phyloP scores from a whole-genome alignment of 1,139 yeast species.

The Kodamaea arcana region DNA sequence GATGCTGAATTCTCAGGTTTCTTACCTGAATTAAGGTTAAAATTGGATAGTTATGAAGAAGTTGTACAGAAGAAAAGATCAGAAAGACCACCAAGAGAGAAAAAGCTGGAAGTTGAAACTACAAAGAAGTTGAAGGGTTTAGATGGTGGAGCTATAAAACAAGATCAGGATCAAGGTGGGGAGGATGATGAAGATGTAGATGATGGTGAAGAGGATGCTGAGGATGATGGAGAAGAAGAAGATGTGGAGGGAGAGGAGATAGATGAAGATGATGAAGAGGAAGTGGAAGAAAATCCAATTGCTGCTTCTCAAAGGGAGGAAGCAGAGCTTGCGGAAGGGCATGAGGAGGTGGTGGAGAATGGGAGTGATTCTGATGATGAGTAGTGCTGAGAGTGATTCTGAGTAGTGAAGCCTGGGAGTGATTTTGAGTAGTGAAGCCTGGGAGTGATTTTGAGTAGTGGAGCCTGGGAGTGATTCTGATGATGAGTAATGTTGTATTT shows the following conservation, averaged over 20 bases:
- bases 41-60: slow-evolving; percentile 42
- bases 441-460: slow-evolving; percentile 11
- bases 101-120: not conserved
- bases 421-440: too few species aligned
- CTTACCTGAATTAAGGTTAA: slow-evolving; percentile 50
- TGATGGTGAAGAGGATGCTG: slow-evolving; percentile 21
- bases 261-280: slow-evolving; percentile 16
- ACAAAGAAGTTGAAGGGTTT: slow-evolving; percentile 17
- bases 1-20: slow-evolving; percentile 53
- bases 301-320: slow-evolving; percentile 22
- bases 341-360: slow-evolving; percentile 15
- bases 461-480: slow-evolving; percentile 4
- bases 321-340: slow-evolving; percentile 19
- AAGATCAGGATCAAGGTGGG: slow-evolving; percentile 13
- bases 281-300: slow-evolving; percentile 19
- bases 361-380: slow-evolving; percentile 3
- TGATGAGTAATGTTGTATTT: too few species aligned
- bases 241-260: slow-evolving; percentile 12
- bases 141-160: slow-evolving; percentile 14
- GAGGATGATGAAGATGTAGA: slow-evolving; percentile 24
- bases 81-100: slow-evolving; percentile 16
- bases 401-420: too few species aligned
- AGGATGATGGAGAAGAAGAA: slow-evolving; percentile 13
- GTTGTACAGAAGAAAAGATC: slow-evolving; percentile 36
- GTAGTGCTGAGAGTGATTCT: too few species aligned